A percentile compares a stretch with the other conserved stretches of the same genome.
These are phyloP conservation scores for Rhinocladiella similis DNA, from an alignment of 2,329 filamentous ascomycete genomes.

Conservation along the genomic window DNA sequence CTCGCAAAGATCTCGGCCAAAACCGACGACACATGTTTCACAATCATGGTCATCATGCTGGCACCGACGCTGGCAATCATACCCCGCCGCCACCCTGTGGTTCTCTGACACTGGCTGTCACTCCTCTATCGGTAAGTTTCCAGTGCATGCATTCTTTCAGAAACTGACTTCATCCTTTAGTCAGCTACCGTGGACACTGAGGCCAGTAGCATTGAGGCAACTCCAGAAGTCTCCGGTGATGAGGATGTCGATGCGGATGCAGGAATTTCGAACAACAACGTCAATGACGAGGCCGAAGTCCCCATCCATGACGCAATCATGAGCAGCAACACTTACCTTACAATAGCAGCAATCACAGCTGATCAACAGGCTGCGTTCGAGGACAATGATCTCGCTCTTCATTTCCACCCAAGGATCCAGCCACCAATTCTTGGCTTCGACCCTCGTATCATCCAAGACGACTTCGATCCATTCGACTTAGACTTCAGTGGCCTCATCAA, in stretches of 20 bases:
- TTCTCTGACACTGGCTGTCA: background rate
- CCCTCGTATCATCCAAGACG: slow-evolving; percentile 30
- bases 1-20: background rate
- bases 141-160: background rate
- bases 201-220: background rate
- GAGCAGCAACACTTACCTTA: slow-evolving; percentile 19
- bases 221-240: background rate
- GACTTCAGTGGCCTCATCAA: slow-evolving; percentile 12
- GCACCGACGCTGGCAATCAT: background rate
- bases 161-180: background rate
- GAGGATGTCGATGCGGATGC: background rate
- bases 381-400: slow-evolving; percentile 24
- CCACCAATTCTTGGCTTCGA: slow-evolving; percentile 29
- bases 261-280: background rate
- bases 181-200: background rate
- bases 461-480: slow-evolving; percentile 33
- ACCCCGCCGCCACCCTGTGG: slow-evolving; percentile 5
- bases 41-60: background rate
- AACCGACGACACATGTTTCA: background rate
- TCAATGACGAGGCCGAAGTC: background rate
- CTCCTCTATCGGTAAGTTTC: slow-evolving; percentile 13
- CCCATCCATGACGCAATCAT: background rate
- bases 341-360: slow-evolving; percentile 23
- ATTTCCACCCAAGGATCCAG: slow-evolving; percentile 30
- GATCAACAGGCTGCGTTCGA: slow-evolving; percentile 26